Percentiles rank a stretch among this genome's conserved stretches.
Evolutionary conservation across 1,284 basidiomycete species (phyloP).

Genomic region (Irpex sp.): DNA sequence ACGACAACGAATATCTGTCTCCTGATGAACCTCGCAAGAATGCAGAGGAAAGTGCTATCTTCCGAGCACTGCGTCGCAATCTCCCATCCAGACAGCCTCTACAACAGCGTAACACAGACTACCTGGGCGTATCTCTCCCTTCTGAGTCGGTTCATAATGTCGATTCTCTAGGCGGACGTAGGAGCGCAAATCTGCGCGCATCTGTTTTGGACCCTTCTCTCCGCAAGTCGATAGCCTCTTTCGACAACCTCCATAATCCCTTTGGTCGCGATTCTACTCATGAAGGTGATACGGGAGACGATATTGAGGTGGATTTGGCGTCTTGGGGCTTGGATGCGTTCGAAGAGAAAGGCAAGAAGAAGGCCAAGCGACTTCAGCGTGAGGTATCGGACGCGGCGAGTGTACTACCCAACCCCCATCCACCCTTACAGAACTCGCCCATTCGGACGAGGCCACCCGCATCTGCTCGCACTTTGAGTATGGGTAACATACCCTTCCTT

Average conservation of each 20-base stretch:
- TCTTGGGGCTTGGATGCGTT: slow-evolving; percentile 81
- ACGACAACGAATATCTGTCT: slow-evolving; percentile 75
- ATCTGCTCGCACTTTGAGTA: slow-evolving; percentile 54
- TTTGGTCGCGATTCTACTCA: slow-evolving; percentile 63
- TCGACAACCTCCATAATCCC: slow-evolving; percentile 65
- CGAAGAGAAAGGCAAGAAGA: slow-evolving; percentile 41
- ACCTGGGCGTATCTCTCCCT: slow-evolving; percentile 64
- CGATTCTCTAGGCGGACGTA: slow-evolving; percentile 31
- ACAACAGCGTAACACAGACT: slow-evolving; percentile 53
- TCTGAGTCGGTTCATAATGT: slow-evolving; percentile 39
- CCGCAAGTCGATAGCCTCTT: slow-evolving; percentile 45
- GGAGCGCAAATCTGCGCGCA: slow-evolving; percentile 17
- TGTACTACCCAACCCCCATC: slow-evolving; percentile 44
- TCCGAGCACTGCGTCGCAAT: slow-evolving; percentile 64
- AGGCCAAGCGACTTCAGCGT: slow-evolving; percentile 41
- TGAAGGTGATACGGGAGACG: slow-evolving; percentile 44
- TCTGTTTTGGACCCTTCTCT: slow-evolving; percentile 37
- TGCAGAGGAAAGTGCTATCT: slow-evolving; percentile 80
- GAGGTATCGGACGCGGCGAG: slow-evolving; percentile 4
- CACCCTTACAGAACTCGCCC: slow-evolving; percentile 9
- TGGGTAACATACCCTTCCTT: slow-evolving; percentile 37
- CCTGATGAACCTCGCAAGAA: slow-evolving; percentile 55
- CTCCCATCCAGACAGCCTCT: slow-evolving; percentile 38
- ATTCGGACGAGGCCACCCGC: slow-evolving; percentile 31
- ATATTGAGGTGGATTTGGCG: slow-evolving; percentile 71